Evolutionary conservation across 352 stramenopile genomes (phyloP), one percentile per base, ranked within the genome.

Genomic region (Pythium biforme): DNA sequence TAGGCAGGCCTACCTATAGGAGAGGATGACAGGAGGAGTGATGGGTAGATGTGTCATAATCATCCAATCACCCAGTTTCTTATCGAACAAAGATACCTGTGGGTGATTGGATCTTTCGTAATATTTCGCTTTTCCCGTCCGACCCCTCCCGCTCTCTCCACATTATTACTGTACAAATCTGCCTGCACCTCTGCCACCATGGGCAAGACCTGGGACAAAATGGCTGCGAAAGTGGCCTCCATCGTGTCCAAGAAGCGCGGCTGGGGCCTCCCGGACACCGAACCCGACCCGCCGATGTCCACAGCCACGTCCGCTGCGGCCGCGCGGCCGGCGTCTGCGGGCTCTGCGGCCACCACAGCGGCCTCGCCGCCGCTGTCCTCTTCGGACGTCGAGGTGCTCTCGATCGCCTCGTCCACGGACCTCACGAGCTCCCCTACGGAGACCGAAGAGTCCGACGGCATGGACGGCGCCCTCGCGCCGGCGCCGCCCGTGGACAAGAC

Each of bases 171-270:
- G 19, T 9, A 17, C 15, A 25, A 43, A 12, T 41, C 49, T 15
- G 17, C 19, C 20, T 8, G 4, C 27, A 6, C 15, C 5, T 34
- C 8, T 4, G 37, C 17, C 37, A 14, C 12, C 4, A 60, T 60
- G 54, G 54, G 54, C 39, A 60, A 60, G 54, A 60, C 54, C n/a
- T 60, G 54, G 54, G 54, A 60, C 41, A 47, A 48, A n/a, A 43
- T 60, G 25, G 27, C 40, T 1, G 54, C 54, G 5, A 60, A 60
- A 27, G 39, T 60, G 39, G 54, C 54, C 40, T 29, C 15, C 0
- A 20, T 33, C 19, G 25, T 60, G 54, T 20, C 20, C 41, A 60
- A 60, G 54, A 60, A 60, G 29, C 54, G 54, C 29, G 54, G 54
- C 39, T 60, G 54, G 54, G 54, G 54, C 5, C 9, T 60, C 7